Evolutionary conservation across 1,284 basidiomycete species (phyloP).

Genomic region (Ustilago crameri): DNA sequence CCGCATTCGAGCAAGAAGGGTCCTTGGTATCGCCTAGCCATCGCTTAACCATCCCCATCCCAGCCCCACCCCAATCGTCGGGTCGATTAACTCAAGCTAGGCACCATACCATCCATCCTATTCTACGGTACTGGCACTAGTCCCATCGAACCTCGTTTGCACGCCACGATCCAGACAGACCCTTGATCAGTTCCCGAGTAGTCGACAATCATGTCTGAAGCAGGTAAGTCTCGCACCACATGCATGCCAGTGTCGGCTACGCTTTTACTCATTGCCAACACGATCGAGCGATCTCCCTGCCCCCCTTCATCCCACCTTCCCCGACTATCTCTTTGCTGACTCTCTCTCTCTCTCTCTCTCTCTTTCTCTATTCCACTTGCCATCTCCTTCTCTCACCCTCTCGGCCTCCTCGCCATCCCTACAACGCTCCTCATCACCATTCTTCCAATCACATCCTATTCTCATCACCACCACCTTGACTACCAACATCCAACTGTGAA

Average conservation of each 20-base stretch:
- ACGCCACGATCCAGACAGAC: slow-evolving; percentile 1
- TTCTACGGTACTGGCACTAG: neutral
- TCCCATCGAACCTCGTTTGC: too few relatives aligned
- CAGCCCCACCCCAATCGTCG: neutral
- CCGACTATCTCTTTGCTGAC: slow-evolving; percentile 1
- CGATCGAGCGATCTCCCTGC: slow-evolving; percentile 28
- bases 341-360: neutral
- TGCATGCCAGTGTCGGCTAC: neutral
- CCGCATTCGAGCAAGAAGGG: too few relatives aligned
- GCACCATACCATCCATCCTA: neutral
- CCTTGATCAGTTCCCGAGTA: neutral
- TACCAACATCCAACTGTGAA: neutral
- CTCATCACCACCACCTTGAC: slow-evolving; percentile 3
- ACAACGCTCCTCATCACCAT: slow-evolving; percentile 1
- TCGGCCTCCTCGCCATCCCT: slow-evolving; percentile 4
- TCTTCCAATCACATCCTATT: neutral
- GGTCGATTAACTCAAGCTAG: neutral
- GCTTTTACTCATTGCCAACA: neutral
- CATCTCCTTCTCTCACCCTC: neutral
- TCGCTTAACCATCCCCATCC: neutral
- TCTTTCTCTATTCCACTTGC: neutral
- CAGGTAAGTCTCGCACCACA: slow-evolving; percentile 19
- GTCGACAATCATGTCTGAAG: slow-evolving; percentile 25
- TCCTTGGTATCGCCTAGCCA: too few relatives aligned
- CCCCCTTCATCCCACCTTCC: neutral